Conservation (phyloP, 768 basidiomycete species). For the Piloderma croceum region DNA sequence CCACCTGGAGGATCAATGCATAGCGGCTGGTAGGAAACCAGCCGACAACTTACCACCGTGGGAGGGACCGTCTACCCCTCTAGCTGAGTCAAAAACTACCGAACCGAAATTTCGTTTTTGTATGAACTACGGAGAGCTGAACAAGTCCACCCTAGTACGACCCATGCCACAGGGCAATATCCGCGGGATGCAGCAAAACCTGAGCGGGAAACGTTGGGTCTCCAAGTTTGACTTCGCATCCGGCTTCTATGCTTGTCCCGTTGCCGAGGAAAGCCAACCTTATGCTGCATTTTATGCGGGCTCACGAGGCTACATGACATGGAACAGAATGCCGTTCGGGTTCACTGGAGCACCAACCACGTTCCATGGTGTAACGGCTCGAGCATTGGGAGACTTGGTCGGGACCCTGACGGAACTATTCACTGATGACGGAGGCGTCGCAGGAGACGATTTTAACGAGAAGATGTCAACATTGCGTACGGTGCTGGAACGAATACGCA, state of each 20-base stretch:
- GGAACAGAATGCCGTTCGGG: slow-evolving; percentile 35
- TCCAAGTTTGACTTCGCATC: slow-evolving; percentile 33
- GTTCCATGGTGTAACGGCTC: slow-evolving; percentile 26
- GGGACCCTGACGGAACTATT: slow-evolving; percentile 26
- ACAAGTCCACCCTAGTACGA: slow-evolving; percentile 23
- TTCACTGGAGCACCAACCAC: slow-evolving; percentile 32
- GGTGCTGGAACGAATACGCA: slow-evolving; percentile 24
- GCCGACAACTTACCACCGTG: slow-evolving; percentile 19
- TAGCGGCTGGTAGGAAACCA: slow-evolving; percentile 8
- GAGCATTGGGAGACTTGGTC: slow-evolving; percentile 20
- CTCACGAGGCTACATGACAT: slow-evolving; percentile 32
- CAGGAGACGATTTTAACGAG: slow-evolving; percentile 27
- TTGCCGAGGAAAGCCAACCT: slow-evolving; percentile 11
- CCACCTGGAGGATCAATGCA: slow-evolving; percentile 10
- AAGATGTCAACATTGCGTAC: slow-evolving; percentile 18
- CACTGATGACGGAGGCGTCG: slow-evolving; percentile 33
- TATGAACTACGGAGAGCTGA: slow-evolving; percentile 33
- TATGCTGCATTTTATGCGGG: slow-evolving; percentile 34
- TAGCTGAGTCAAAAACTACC: too few species aligned
- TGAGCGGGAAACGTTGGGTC: slow-evolving; percentile 32
- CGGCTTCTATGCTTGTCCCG: slow-evolving; percentile 29
- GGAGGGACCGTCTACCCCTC: too few species aligned
- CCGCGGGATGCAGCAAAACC: slow-evolving; percentile 28
- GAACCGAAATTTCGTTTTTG: slow-evolving; percentile 34
- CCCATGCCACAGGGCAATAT: slow-evolving; percentile 35